phyloP scores from a whole-genome alignment of 768 basidiomycete species.

The Trametes maxima region DNA sequence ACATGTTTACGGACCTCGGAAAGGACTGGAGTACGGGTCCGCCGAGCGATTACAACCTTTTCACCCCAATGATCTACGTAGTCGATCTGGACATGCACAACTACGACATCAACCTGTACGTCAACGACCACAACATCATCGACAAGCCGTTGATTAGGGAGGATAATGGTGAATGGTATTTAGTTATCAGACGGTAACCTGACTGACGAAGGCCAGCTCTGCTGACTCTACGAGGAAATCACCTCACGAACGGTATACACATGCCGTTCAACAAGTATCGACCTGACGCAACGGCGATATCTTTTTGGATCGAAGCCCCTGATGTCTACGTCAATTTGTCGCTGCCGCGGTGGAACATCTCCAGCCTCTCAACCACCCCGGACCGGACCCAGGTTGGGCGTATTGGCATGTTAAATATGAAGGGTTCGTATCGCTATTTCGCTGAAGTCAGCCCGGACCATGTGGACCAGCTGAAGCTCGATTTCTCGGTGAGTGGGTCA shows the following conservation, averaged over 20 bases:
- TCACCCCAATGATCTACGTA: slow-evolving; percentile 79
- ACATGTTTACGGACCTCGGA: slow-evolving; percentile 90
- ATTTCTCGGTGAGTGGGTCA: slow-evolving; percentile 50
- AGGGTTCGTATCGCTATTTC: slow-evolving; percentile 77
- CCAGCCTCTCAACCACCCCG: slow-evolving; percentile 64
- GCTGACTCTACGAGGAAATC: slow-evolving; percentile 62
- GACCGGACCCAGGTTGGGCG: slow-evolving; percentile 65
- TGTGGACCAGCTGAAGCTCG: slow-evolving; percentile 76
- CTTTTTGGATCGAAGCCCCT: slow-evolving; percentile 64
- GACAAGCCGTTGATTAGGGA: slow-evolving; percentile 80
- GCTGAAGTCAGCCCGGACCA: slow-evolving; percentile 65
- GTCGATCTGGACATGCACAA: slow-evolving; percentile 73
- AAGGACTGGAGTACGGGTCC: slow-evolving; percentile 91
- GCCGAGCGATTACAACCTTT: slow-evolving; percentile 76
- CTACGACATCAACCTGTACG: slow-evolving; percentile 77
- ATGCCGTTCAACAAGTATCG: slow-evolving; percentile 76
- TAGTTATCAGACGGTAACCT: background rate
- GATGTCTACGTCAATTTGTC: slow-evolving; percentile 61
- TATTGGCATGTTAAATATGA: slow-evolving; percentile 54
- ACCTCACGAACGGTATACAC: slow-evolving; percentile 49
- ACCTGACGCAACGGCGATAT: slow-evolving; percentile 65
- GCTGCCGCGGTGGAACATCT: slow-evolving; percentile 89
- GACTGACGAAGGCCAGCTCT: slow-evolving; percentile 53
- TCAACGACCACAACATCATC: slow-evolving; percentile 97
- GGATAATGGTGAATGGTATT: slow-evolving; percentile 69